A percentile compares a stretch with the other conserved stretches of the same genome.
Evolutionary conservation across 2,329 filamentous ascomycete genomes (phyloP).

Genomic region (Fonsecaea monophora): DNA sequence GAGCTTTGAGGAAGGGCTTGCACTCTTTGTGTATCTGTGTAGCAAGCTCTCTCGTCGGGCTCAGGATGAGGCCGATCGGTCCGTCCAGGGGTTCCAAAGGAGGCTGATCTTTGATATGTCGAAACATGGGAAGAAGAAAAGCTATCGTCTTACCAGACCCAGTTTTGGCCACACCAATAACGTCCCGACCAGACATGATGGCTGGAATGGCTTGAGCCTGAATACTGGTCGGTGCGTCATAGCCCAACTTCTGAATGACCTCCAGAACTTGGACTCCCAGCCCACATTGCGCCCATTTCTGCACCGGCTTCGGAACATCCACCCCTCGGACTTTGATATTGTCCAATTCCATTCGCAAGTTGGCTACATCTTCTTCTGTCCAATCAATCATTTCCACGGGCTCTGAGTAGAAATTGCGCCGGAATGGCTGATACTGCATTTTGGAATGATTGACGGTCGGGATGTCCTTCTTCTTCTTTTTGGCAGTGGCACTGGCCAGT

Average conservation of each 20-base stretch:
- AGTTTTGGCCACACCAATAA: slow-evolving; percentile 96
- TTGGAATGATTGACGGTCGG: slow-evolving; percentile 86
- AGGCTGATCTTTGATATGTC: slow-evolving; percentile 93
- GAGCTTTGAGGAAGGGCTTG: slow-evolving; percentile 88
- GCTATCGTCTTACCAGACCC: slow-evolving; percentile 97
- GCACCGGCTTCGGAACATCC: slow-evolving; percentile 88
- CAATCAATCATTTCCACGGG: slow-evolving; percentile 82
- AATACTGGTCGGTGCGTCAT: slow-evolving; percentile 88
- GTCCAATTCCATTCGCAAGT: slow-evolving; percentile 84
- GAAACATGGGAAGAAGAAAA: slow-evolving; percentile 94
- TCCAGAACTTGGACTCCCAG: slow-evolving; percentile 85
- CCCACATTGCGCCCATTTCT: slow-evolving; percentile 96
- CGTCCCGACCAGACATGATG: slow-evolving; percentile 94
- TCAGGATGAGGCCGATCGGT: slow-evolving; percentile 86
- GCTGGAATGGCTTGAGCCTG: slow-evolving; percentile 94
- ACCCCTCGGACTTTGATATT: slow-evolving; percentile 92
- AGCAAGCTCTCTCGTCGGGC: slow-evolving; percentile 90
- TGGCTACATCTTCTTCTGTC: slow-evolving; percentile 81
- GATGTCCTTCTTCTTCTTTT: slow-evolving; percentile 92
- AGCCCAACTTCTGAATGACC: slow-evolving; percentile 80
- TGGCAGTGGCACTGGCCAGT: slow-evolving; percentile 51
- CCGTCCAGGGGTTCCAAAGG: slow-evolving; percentile 84
- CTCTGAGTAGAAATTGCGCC: slow-evolving; percentile 95
- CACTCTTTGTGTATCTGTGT: slow-evolving; percentile 94
- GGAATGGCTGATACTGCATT: slow-evolving; percentile 80